phyloP scores from a whole-genome alignment of 2,329 filamentous ascomycete genomes.

The Amphichorda felina region DNA sequence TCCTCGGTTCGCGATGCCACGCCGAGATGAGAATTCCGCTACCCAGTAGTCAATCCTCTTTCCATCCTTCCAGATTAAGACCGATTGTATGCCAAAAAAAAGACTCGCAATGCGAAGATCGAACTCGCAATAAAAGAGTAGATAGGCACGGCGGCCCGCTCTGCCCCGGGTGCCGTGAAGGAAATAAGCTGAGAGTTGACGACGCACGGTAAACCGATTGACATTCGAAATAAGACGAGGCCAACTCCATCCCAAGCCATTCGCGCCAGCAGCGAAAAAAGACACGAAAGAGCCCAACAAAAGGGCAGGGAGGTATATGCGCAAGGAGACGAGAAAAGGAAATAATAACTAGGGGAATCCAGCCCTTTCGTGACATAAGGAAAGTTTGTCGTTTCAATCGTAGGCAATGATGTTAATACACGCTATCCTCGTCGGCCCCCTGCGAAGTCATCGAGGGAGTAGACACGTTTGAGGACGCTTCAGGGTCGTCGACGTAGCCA shows the following conservation, averaged over 20 bases:
- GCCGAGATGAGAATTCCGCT: conserved; percentile 6
- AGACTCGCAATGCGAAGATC: conserved; percentile 2
- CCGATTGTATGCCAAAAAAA: not conserved
- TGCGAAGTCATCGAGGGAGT: conserved; percentile 63
- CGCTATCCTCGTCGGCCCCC: conserved; percentile 59
- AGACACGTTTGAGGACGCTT: conserved; percentile 56
- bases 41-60: not conserved
- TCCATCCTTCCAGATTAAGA: conserved; percentile 1
- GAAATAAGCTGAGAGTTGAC: conserved; percentile 16
- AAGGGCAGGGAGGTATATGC: conserved; percentile 17
- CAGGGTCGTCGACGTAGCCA: conserved; percentile 81
- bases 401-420: conserved; percentile 47
- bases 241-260: conserved; percentile 14
- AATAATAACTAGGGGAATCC: conserved; percentile 7
- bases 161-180: conserved; percentile 22
- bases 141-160: conserved; percentile 18
- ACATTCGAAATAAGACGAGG: conserved; percentile 7
- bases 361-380: conserved; percentile 3
- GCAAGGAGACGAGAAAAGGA: conserved; percentile 8
- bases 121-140: conserved; percentile 9
- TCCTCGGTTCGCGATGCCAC: conserved; percentile 29
- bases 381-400: conserved; percentile 33
- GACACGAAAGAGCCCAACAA: conserved; percentile 11
- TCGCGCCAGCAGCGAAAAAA: conserved; percentile 14
- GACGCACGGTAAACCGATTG: conserved; percentile 9